Conservation (phyloP, 352 stramenopile genomes). For the Halophytophthora polymorphica region DNA sequence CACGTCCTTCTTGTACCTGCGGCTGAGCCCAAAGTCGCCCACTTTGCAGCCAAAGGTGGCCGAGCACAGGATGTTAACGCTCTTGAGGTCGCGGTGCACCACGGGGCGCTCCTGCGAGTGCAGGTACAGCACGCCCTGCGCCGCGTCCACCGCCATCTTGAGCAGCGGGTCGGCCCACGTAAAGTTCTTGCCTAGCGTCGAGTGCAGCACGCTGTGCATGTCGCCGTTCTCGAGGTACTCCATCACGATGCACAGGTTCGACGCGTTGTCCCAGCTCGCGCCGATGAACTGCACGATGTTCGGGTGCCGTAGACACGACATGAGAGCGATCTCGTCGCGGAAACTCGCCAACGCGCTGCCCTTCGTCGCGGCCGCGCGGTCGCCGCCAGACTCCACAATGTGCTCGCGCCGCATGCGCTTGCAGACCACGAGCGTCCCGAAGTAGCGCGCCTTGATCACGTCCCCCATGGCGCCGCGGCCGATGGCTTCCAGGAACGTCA, state of each 20-base stretch:
- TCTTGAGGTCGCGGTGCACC: slow-evolving; percentile 87
- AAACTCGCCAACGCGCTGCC: slow-evolving; percentile 65
- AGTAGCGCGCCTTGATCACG: slow-evolving; percentile 88
- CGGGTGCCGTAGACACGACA: slow-evolving; percentile 80
- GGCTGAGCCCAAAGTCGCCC: slow-evolving; percentile 83
- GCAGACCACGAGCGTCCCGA: slow-evolving; percentile 85
- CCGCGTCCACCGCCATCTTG: slow-evolving; percentile 84
- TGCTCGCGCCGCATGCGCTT: slow-evolving; percentile 86
- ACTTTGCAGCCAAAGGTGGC: slow-evolving; percentile 88
- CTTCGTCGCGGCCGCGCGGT: slow-evolving; percentile 8
- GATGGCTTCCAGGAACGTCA: slow-evolving; percentile 80
- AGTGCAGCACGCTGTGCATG: slow-evolving; percentile 85
- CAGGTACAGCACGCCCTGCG: slow-evolving; percentile 86
- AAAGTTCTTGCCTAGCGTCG: slow-evolving; percentile 72
- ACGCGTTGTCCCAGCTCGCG: slow-evolving; percentile 86
- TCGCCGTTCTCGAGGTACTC: slow-evolving; percentile 89
- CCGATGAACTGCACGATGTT: slow-evolving; percentile 91
- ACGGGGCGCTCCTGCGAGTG: slow-evolving; percentile 82
- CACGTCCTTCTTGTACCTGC: slow-evolving; percentile 77
- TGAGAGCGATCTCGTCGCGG: slow-evolving; percentile 84
- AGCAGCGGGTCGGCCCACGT: slow-evolving; percentile 82
- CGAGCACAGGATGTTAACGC: slow-evolving; percentile 87
- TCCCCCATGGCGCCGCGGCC: slow-evolving; percentile 79
- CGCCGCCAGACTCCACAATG: slow-evolving; percentile 51
- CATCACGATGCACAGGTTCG: slow-evolving; percentile 88